Percentiles rank a stretch among this genome's conserved stretches.
These are phyloP conservation scores for Triticum turgidum DNA, from an alignment of 176 grass and related monocot genomes.

Conservation along the genomic window DNA sequence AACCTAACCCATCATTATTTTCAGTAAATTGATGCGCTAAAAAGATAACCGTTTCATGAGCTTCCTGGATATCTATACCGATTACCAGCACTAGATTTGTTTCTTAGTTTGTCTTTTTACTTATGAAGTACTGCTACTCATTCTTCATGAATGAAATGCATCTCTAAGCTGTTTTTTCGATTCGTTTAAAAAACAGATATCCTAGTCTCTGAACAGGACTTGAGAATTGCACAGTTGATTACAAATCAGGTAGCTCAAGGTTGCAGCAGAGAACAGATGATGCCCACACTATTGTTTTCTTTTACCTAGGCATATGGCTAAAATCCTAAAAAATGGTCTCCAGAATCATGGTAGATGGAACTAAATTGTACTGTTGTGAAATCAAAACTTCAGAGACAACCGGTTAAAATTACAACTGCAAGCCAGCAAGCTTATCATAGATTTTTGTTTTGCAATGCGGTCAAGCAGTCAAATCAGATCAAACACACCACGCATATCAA, in stretches of 20 bases:
- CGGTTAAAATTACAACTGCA: background rate
- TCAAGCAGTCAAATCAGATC: too few relatives aligned
- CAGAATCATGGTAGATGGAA: background rate
- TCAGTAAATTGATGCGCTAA: too few relatives aligned
- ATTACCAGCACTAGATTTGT: too few relatives aligned
- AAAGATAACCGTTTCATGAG: constrained; percentile 15
- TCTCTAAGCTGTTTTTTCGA: too few relatives aligned
- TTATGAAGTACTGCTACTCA: too few relatives aligned
- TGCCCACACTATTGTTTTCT: background rate
- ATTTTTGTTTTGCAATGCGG: background rate
- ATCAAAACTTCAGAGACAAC: background rate
- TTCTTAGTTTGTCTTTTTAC: too few relatives aligned
- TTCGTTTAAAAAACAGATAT: background rate
- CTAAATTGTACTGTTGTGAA: background rate
- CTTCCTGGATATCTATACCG: too few relatives aligned
- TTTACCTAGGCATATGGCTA: background rate
- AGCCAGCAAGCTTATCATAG: background rate
- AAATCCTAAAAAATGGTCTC: background rate
- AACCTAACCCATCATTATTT: too few relatives aligned
- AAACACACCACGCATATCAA: too few relatives aligned
- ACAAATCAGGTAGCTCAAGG: background rate
- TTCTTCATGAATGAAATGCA: too few relatives aligned
- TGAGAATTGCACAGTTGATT: background rate
- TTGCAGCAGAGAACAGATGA: background rate
- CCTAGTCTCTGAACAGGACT: background rate